Base-by-base conservation (phyloP, 352 stramenopile genomes). In the Pythium rishiriense region DNA sequence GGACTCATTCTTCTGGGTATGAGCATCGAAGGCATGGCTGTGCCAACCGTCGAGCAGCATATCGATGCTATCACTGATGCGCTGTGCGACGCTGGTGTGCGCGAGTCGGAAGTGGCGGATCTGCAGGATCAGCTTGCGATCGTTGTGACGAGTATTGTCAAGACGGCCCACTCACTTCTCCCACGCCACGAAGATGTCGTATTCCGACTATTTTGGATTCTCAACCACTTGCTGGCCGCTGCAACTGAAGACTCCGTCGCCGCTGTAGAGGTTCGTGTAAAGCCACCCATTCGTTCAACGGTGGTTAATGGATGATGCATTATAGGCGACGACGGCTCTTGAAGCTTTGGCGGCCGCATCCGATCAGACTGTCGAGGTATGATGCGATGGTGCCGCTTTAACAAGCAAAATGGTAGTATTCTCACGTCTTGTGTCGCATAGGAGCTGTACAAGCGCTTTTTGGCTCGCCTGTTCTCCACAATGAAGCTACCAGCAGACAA, bases 131-230 rank as follows among this genome's bases (percentile, higher is more conserved):
- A 91, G 25, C 66, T 94, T 26, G 77, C 82, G 17, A 60, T 76
- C 7, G 83, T 92, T 1, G 66, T 86, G n/a, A 54, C 64, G 7
- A 92, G 75, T 47, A 79, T 93, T 60, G 66, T 93, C 28, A 78
- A 81, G 52, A 88, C 75, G 35, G 74, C 81, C 6, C 72, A 66
- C 9, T 43, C 71, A 15, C 25, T 87, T 47, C 57, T 92, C 5
- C 19, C 67, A 2, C 71, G 69, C 29, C 74, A 77, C 39, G 75
- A 83, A n/a, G 67, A 83, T 21, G 69, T 83, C 42, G 71, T 64
- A 4, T 93, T 95, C 43, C 78, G 81, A 9, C 70, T 95, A 9
- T 93, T 95, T 43, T 93, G 86, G 86, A 74, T 95, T 14, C 66
- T 95, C 37, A 93, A 73, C 37, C 81, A 93, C 57, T 58, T 95